A percentile compares a stretch with the other conserved stretches of the same genome.
These are phyloP conservation scores for Neoscytalidium dimidiatum DNA, from an alignment of 2,329 filamentous ascomycete species.

Conservation along the genomic window DNA sequence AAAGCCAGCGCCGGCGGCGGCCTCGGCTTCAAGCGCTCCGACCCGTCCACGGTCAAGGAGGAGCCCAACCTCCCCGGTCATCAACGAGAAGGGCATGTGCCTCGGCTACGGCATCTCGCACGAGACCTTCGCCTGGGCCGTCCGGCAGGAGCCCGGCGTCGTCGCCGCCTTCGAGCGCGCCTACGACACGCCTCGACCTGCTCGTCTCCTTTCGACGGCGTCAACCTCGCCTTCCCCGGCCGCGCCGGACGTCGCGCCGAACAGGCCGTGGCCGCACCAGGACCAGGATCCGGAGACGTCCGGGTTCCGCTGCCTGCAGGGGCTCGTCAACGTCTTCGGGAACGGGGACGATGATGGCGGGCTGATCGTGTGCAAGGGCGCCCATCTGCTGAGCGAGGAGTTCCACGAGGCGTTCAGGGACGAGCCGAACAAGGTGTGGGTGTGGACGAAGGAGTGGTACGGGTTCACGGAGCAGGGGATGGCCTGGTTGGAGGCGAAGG, in stretches of 20 bases:
- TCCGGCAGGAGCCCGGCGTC: constrained; percentile 42
- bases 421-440: constrained; percentile 32
- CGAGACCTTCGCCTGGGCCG: constrained; percentile 49
- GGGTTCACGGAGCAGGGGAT: constrained; percentile 46
- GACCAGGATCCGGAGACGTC: constrained; percentile 46
- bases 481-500: constrained; percentile 44
- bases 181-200: constrained; percentile 38
- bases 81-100: constrained; percentile 44
- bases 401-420: constrained; percentile 27
- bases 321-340: constrained; percentile 47
- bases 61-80: constrained; percentile 44
- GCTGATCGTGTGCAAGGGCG: constrained; percentile 48
- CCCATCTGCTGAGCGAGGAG: constrained; percentile 40
- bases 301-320: constrained; percentile 46
- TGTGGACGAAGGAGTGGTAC: constrained; percentile 42
- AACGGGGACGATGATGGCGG: constrained; percentile 51
- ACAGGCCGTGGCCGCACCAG: constrained; percentile 48
- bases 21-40: constrained; percentile 33
- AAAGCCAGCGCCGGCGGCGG: constrained; percentile 38
- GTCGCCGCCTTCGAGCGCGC: constrained; percentile 45
- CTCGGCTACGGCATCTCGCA: constrained; percentile 41
- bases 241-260: constrained; percentile 38
- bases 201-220: constrained; percentile 34
- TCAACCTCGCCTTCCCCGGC: constrained; percentile 46
- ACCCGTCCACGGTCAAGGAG: constrained; percentile 43